A percentile compares a stretch with the other conserved stretches of the same genome.
phyloP scores from a whole-genome alignment of 345 rosid species.

The Ceriops zippeliana region DNA sequence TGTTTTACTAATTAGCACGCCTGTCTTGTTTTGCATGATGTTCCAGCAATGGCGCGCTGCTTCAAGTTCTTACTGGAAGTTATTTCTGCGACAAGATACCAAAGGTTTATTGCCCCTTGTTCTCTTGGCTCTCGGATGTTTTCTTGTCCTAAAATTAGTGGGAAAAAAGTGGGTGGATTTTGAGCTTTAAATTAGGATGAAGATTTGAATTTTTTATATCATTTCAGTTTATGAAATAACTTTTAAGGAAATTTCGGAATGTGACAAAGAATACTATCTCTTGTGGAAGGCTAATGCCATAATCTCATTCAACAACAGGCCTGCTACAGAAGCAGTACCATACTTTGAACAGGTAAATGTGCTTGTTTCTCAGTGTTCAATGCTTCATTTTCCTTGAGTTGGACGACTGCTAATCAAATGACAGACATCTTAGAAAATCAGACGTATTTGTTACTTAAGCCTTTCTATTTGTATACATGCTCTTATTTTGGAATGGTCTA shows the following conservation, averaged over 20 bases:
- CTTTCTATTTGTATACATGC: too few relatives aligned
- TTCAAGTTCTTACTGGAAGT: constrained; percentile 83
- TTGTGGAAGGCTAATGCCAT: constrained; percentile 84
- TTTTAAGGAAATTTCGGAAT: constrained; percentile 24
- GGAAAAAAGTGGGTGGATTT: background rate
- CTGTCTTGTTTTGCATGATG: constrained; percentile 14
- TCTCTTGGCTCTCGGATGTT: background rate
- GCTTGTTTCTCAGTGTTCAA: constrained; percentile 5
- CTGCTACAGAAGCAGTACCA: constrained; percentile 95
- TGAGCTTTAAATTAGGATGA: constrained; percentile 13
- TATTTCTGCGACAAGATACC: constrained; percentile 84
- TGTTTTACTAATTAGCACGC: background rate
- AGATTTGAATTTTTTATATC: constrained; percentile 15
- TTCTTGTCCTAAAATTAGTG: background rate
- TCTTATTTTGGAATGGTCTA: too few relatives aligned
- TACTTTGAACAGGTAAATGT: constrained; percentile 85
- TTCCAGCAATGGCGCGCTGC: constrained; percentile 89
- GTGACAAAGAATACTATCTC: constrained; percentile 48
- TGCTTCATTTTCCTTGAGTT: background rate
- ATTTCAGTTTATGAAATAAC: constrained; percentile 21
- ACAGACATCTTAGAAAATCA: background rate
- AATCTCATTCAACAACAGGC: constrained; percentile 90
- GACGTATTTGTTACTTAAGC: background rate
- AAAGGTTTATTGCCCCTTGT: constrained; percentile 48
- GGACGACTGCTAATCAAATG: background rate